Base-by-base conservation (phyloP, 371 early-diverging fungal species). In the Cokeromyces recurvatus region DNA sequence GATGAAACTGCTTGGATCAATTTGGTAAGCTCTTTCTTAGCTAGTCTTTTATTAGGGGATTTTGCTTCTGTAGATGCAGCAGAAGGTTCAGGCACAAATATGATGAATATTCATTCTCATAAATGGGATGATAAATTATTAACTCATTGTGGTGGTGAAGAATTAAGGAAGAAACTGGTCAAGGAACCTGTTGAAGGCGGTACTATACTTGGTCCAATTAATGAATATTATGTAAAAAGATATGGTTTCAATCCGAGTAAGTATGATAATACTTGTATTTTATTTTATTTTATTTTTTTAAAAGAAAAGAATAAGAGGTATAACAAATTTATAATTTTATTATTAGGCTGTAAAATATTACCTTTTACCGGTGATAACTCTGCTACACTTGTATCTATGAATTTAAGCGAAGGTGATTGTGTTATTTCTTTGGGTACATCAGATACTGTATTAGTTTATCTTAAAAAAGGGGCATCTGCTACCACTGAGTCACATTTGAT, bases 361-460 rank as follows among this genome's bases (percentile, higher is more conserved):
- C 75, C 88, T 2, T 89, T 89, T 43, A 88, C 90, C 0, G 92
- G 92, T n/a, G 92, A 91, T 53, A 91, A 91, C 51, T 86, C 89
- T 5, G 83, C 87, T 2, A 82, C 87, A 0, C 68, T 85, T 4
- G 69, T 83, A 21, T 79, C 82, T 2, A 74, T 90, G 71, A 78
- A 77, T 17, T 51, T 85, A 27, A 54, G 59, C 12, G 59, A 64
- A 20, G 81, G 75, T 3, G 81, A 82, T 45, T 74, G 84, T 21
- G 77, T 90, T 7, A 64, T 91, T 3, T 87, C 87, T 12, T 67
- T 91, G 1, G 92, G 92, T 2, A 91, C 92, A 1, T 82, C 82
- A 17, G 92, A 91, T 59, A 91, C 92, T 0, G 70, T 86, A 4
- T 64, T 90, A 7, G 69, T 87, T 0, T 77, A 83, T 24, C 66